Percentiles rank a stretch among this genome's conserved stretches.
Conservation (phyloP, 139 green algal genomes). For the Ettlia oleoabundans region DNA sequence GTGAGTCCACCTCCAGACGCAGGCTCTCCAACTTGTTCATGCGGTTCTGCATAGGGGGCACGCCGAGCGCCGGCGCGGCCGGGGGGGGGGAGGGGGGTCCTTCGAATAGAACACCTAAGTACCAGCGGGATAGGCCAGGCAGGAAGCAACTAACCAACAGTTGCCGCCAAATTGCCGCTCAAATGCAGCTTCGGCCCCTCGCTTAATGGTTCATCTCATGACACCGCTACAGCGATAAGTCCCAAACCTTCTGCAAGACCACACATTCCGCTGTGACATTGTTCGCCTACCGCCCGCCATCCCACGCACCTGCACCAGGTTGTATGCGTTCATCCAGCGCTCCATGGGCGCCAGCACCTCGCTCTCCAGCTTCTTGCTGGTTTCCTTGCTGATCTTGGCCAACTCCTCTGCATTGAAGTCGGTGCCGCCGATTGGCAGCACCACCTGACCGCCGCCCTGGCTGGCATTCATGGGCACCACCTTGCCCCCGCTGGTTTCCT, state of each 20-base stretch:
- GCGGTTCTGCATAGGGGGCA: slow-evolving; percentile 56
- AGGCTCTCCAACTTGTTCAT: slow-evolving; percentile 83
- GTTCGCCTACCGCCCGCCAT: not conserved
- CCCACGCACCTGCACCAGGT: slow-evolving; percentile 50
- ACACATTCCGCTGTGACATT: no score
- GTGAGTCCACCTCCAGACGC: slow-evolving; percentile 86
- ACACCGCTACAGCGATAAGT: no score
- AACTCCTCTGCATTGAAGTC: slow-evolving; percentile 76
- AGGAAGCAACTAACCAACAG: not conserved
- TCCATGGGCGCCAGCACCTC: slow-evolving; percentile 85
- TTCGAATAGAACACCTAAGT: no score
- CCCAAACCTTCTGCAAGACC: no score
- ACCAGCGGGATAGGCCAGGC: no score
- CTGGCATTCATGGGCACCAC: slow-evolving; percentile 61
- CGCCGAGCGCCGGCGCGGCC: no score
- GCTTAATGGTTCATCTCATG: no score
- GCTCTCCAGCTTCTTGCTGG: slow-evolving; percentile 70
- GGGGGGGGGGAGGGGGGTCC: no score
- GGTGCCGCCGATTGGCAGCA: slow-evolving; percentile 65
- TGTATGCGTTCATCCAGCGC: slow-evolving; percentile 79
- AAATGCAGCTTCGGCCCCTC: no score
- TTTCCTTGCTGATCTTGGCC: slow-evolving; percentile 66
- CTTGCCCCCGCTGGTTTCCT: slow-evolving; percentile 73
- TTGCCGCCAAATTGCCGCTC: not conserved
- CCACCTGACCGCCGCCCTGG: slow-evolving; percentile 21